Conservation (phyloP, 2,329 filamentous ascomycete species). For the Exophiala dermatitidis region DNA sequence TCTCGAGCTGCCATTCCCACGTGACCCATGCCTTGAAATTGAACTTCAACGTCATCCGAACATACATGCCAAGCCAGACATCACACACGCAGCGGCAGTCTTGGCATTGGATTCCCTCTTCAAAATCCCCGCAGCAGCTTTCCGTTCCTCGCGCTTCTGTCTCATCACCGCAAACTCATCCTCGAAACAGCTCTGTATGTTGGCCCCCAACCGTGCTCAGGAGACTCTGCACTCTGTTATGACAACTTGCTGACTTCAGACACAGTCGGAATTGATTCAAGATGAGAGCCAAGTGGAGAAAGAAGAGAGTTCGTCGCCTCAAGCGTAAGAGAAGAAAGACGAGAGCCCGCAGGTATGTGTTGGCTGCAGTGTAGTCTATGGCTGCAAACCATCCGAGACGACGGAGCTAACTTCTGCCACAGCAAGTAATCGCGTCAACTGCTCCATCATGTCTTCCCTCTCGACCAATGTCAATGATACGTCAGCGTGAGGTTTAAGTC, state of each 20-base stretch:
- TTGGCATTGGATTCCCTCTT: background rate
- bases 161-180: constrained; percentile 22
- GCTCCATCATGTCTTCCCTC: constrained; percentile 46
- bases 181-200: constrained; percentile 18
- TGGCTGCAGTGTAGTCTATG: background rate
- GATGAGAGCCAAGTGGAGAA: constrained; percentile 99
- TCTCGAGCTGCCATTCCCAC: background rate
- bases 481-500: constrained; percentile 12
- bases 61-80: constrained; percentile 14
- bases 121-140: constrained; percentile 4
- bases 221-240: background rate
- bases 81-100: constrained; percentile 9
- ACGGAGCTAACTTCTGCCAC: constrained; percentile 32
- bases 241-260: constrained; percentile 6
- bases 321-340: constrained; percentile 99
- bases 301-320: constrained; percentile 98
- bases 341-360: constrained; percentile 84
- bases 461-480: constrained; percentile 28
- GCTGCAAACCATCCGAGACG: background rate
- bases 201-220: background rate
- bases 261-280: constrained; percentile 20
- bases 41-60: background rate
- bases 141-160: constrained; percentile 5
- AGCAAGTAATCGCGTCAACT: constrained; percentile 63
- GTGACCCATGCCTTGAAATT: background rate